Evolutionary conservation across 1,139 yeast genomes (phyloP), one percentile per base, ranked within the genome.

Genomic region (Yamadazyma mexicana): DNA sequence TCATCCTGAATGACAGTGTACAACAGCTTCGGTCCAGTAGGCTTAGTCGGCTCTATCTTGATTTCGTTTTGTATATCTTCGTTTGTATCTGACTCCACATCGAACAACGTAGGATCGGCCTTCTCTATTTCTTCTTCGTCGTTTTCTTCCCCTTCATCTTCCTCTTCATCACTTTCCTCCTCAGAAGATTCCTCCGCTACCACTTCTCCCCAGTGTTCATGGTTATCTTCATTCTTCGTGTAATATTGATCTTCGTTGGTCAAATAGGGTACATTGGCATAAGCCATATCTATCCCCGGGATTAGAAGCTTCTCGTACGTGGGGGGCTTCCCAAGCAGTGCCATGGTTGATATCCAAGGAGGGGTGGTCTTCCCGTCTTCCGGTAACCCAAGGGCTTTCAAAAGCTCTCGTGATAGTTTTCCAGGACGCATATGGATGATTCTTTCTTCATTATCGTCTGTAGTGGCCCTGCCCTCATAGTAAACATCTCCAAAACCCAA

Each of bases 341-440:
- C 74, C 89, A 91, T 84, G 32, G 77, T 75, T 4, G 73, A 59
- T 17, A 85, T 72, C 98, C 98, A 92, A 0, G 97, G 96, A 1
- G 94, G 89, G 1, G 84, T 73, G 5, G 50, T 53, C 8, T 43
- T 43, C 20, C 69, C 69, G 27, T 79, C 78, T 2, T 74, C 76
- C 0, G 79, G 74, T 54, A 91, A 69, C 0, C 88, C 92, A 50
- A 92, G 62, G 0, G 96, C 97, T 5, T 65, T 63, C 30, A 82
- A 62, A 18, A 92, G 66, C 17, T 73, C 74, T 6, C 59, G 52
- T 9, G 92, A 81, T 2, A 91, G 59, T 15, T 63, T 67, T 0
- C 97, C 97, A 0, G 97, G 96, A 44, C 75, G 73, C 31, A 75
- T 70, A 16, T 65, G 59, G 10, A 60, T 54, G 2, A 64, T 50